Conservation (phyloP, 768 basidiomycete species). For the Phanerodontia chrysosporium region DNA sequence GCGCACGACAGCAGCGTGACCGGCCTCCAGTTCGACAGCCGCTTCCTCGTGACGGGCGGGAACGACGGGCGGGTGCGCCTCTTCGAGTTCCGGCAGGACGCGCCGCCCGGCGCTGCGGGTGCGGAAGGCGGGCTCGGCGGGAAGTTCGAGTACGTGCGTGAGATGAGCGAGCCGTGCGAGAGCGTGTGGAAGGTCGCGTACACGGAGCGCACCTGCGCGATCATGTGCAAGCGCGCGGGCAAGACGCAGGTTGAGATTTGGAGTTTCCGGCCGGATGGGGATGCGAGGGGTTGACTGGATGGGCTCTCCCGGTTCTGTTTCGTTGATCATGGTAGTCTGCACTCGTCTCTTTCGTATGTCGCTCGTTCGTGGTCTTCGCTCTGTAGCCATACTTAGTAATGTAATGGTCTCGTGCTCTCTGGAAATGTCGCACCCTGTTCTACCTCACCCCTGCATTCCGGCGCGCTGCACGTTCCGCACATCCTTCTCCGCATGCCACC, state of each 20-base stretch:
- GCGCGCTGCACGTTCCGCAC: too few relatives aligned
- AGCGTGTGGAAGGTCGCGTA: constrained; percentile 85
- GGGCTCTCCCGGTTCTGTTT: background rate
- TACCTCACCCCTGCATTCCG: too few relatives aligned
- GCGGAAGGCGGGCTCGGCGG: background rate
- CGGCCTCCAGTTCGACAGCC: constrained; percentile 78
- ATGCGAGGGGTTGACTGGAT: constrained; percentile 6
- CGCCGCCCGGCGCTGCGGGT: background rate
- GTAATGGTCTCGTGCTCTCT: background rate
- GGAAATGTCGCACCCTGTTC: too few relatives aligned
- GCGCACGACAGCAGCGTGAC: constrained; percentile 90
- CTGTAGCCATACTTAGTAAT: background rate
- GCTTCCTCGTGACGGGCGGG: constrained; percentile 79
- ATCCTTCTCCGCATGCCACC: too few relatives aligned
- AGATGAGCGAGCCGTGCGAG: constrained; percentile 73
- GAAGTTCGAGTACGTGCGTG: constrained; percentile 58
- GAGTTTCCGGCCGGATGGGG: constrained; percentile 54
- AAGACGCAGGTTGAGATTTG: constrained; percentile 89
- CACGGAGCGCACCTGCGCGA: constrained; percentile 65
- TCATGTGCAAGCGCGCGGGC: constrained; percentile 76
- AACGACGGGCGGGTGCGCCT: constrained; percentile 81
- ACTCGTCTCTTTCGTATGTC: background rate
- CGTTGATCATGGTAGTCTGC: background rate
- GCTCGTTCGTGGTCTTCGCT: background rate
- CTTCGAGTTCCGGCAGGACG: constrained; percentile 46